A percentile compares a stretch with the other conserved stretches of the same genome.
phyloP scores from a whole-genome alignment of 2,329 filamentous ascomycete genomes.

The Beauveria sp. region DNA sequence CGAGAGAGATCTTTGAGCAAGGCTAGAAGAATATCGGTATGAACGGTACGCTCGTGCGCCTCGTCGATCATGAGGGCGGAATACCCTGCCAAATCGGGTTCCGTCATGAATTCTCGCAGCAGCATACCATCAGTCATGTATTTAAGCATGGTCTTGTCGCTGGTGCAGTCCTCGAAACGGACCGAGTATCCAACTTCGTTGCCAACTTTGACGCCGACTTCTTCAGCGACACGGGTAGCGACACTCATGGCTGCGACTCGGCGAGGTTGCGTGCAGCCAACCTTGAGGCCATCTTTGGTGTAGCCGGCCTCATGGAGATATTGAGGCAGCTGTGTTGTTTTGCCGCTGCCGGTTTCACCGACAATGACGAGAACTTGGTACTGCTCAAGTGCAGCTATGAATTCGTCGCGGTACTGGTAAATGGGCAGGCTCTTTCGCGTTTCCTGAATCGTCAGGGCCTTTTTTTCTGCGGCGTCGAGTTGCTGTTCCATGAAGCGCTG shows the following conservation, averaged over 20 bases:
- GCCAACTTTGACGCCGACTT: constrained; percentile 83
- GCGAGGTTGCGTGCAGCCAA: constrained; percentile 90
- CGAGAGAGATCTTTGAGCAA: constrained; percentile 82
- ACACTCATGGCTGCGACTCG: constrained; percentile 97
- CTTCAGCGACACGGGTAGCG: constrained; percentile 89
- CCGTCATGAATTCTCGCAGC: constrained; percentile 79
- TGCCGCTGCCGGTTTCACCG: constrained; percentile 89
- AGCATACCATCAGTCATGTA: constrained; percentile 99
- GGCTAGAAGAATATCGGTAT: constrained; percentile 83
- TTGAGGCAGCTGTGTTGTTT: constrained; percentile 91
- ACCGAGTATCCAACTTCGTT: constrained; percentile 93
- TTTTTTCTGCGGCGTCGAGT: constrained; percentile 82
- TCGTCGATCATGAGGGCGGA: constrained; percentile 94
- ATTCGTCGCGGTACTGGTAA: constrained; percentile 76
- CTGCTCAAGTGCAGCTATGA: constrained; percentile 77
- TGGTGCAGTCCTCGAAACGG: constrained; percentile 87
- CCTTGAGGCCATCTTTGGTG: constrained; percentile 73
- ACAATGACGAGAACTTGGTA: constrained; percentile 88
- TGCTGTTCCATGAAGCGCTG: constrained; percentile 72
- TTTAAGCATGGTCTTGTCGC: constrained; percentile 84
- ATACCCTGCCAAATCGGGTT: constrained; percentile 75
- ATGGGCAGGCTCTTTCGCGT: constrained; percentile 86
- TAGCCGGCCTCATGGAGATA: constrained; percentile 89
- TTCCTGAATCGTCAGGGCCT: constrained; percentile 81
- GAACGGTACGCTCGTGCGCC: constrained; percentile 86